Evolutionary conservation across 495 filamentous ascomycete genomes (phyloP).

Genomic region (Aspergillus ostianus): DNA sequence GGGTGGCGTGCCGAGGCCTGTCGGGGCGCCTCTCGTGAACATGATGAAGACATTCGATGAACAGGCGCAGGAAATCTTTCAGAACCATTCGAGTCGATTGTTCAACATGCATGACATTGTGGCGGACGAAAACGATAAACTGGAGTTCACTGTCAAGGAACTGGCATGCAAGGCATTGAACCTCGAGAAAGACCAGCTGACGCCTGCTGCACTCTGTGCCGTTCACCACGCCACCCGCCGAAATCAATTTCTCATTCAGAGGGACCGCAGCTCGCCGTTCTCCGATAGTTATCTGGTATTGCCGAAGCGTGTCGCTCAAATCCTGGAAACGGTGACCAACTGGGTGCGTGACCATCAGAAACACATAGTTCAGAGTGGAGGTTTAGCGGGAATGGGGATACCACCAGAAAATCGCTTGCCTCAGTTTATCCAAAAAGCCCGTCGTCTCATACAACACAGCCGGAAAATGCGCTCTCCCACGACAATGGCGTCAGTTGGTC

Average conservation of each 20-base stretch:
- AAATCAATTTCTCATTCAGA: slow-evolving; percentile 40
- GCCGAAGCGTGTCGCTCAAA: slow-evolving; percentile 42
- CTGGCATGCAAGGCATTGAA: slow-evolving; percentile 56
- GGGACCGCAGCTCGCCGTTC: slow-evolving; percentile 47
- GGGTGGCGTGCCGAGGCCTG: slow-evolving; percentile 43
- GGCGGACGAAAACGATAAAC: slow-evolving; percentile 43
- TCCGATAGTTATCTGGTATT: slow-evolving; percentile 47
- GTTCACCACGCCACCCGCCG: slow-evolving; percentile 59
- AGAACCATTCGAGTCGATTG: slow-evolving; percentile 47
- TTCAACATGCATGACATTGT: slow-evolving; percentile 49
- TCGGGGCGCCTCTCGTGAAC: slow-evolving; percentile 33
- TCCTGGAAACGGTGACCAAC: slow-evolving; percentile 45
- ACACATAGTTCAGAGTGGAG: slow-evolving; percentile 29
- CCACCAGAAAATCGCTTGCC: slow-evolving; percentile 41
- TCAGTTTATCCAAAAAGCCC: slow-evolving; percentile 65
- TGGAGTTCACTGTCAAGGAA: slow-evolving; percentile 59
- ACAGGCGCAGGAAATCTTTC: slow-evolving; percentile 34
- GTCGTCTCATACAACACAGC: slow-evolving; percentile 62
- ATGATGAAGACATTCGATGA: slow-evolving; percentile 34
- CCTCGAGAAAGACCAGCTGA: slow-evolving; percentile 41
- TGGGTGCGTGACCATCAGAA: slow-evolving; percentile 64
- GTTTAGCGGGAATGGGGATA: slow-evolving; percentile 16
- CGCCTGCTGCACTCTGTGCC: slow-evolving; percentile 59
- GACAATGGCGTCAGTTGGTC: slow-evolving; percentile 51
- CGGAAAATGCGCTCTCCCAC: slow-evolving; percentile 62